These are phyloP conservation scores for Serendipita indica DNA, from an alignment of 768 basidiomycete genomes.

Conservation along the genomic window DNA sequence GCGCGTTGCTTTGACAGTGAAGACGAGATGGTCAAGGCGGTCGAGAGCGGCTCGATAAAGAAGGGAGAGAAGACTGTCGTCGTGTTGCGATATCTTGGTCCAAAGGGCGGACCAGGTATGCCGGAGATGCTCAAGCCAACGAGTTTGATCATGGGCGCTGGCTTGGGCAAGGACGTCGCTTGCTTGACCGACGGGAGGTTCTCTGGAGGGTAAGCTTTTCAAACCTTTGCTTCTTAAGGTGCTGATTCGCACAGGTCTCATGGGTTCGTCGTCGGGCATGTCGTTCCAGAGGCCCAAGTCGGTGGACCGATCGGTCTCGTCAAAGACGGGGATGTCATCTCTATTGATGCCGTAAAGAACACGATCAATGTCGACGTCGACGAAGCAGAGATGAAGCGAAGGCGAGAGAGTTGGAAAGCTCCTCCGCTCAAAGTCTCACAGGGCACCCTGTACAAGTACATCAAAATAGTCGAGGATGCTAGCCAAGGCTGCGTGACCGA, in stretches of 20 bases:
- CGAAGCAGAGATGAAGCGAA: constrained; percentile 59
- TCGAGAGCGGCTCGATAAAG: constrained; percentile 77
- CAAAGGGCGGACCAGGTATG: constrained; percentile 98
- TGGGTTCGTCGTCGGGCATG: constrained; percentile 93
- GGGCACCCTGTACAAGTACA: constrained; percentile 81
- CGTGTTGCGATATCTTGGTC: constrained; percentile 89
- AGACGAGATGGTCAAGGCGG: constrained; percentile 71
- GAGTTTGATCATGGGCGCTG: constrained; percentile 96
- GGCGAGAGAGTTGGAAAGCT: constrained; percentile 62
- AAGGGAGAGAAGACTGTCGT: constrained; percentile 95
- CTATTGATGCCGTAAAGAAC: constrained; percentile 80
- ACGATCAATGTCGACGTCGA: constrained; percentile 64
- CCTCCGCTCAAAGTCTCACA: constrained; percentile 72
- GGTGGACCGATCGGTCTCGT: constrained; percentile 90
- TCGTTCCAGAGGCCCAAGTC: constrained; percentile 89
- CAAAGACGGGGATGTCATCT: constrained; percentile 71
- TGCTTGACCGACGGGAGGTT: constrained; percentile 97
- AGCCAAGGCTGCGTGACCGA: constrained; percentile 89
- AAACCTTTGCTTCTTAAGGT: constrained; percentile 13
- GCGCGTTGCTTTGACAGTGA: constrained; percentile 89
- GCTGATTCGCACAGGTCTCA: constrained; percentile 47
- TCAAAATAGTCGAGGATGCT: constrained; percentile 76
- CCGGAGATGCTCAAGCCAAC: constrained; percentile 99
- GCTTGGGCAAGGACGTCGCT: constrained; percentile 88
- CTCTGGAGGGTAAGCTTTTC: constrained; percentile 71